A percentile compares a stretch with the other conserved stretches of the same genome.
Evolutionary conservation across 1,139 yeast genomes (phyloP).

Genomic region (Pichia sp.): DNA sequence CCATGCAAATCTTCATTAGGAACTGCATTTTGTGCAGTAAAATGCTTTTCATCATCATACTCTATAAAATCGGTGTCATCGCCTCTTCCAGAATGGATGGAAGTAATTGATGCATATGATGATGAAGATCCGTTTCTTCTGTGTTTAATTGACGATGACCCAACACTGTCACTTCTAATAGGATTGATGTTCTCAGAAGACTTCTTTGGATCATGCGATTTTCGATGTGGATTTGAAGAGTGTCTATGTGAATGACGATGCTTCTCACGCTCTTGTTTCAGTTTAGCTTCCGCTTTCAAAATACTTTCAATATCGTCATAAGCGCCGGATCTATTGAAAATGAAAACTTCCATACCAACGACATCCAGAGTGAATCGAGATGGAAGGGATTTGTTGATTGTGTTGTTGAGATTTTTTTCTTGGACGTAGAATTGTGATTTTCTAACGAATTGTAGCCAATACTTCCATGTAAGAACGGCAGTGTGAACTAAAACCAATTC

Average conservation of each 20-base stretch:
- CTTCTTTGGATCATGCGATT: neutral
- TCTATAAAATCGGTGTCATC: neutral
- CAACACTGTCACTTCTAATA: neutral
- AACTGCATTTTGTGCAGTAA: neutral
- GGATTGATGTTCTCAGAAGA: neutral
- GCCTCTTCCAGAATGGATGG: neutral
- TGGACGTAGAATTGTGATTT: conserved; percentile 40
- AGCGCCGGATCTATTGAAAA: conserved; percentile 75
- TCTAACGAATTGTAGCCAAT: conserved; percentile 68
- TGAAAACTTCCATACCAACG: conserved; percentile 79
- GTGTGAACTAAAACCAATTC: conserved; percentile 67
- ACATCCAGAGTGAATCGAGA: conserved; percentile 57
- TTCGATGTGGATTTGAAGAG: neutral
- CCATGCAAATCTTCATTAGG: neutral
- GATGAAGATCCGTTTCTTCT: conserved; percentile 1
- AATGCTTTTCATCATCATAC: neutral
- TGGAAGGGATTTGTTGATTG: conserved; percentile 51
- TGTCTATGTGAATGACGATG: conserved; percentile 1
- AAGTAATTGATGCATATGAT: neutral
- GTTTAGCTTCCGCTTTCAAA: conserved; percentile 18
- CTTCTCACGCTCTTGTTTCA: conserved; percentile 5
- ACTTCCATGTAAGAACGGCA: conserved; percentile 83
- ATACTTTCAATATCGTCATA: conserved; percentile 61
- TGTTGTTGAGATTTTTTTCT: conserved; percentile 28
- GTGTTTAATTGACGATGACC: conserved; percentile 1